Evolutionary conservation across 169 alveolate genomes (phyloP).

Genomic region (Plasmodium gaboni): DNA sequence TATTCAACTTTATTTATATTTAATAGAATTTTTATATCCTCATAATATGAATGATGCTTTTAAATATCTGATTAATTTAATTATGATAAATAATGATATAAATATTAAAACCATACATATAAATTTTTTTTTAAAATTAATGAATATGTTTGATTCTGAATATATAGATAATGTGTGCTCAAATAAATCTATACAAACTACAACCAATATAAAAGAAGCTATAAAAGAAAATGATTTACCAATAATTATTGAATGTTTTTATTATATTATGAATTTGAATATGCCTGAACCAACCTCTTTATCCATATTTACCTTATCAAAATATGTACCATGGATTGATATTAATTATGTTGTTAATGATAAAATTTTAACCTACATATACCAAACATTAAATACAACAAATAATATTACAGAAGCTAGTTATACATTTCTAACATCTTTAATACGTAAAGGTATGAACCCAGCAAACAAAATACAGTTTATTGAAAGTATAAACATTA

Average conservation of each 20-base stretch:
- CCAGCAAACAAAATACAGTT: slow-evolving; percentile 69
- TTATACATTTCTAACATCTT: slow-evolving; percentile 29
- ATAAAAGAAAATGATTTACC: slow-evolving; percentile 67
- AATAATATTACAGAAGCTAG: slow-evolving; percentile 41
- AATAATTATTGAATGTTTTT: slow-evolving; percentile 59
- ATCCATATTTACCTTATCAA: slow-evolving; percentile 48
- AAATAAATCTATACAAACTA: slow-evolving; percentile 35
- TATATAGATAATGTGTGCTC: slow-evolving; percentile 59
- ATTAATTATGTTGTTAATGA: slow-evolving; percentile 68
- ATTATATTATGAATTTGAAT: slow-evolving; percentile 56
- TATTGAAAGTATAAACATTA: slow-evolving; percentile 55
- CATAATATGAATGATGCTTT: slow-evolving; percentile 52
- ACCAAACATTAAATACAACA: slow-evolving; percentile 24
- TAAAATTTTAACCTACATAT: slow-evolving; percentile 32
- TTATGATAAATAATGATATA: slow-evolving; percentile 37
- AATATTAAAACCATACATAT: slow-evolving; percentile 40
- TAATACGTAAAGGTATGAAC: slow-evolving; percentile 64
- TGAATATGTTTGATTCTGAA: slow-evolving; percentile 67
- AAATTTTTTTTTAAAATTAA: slow-evolving; percentile 46
- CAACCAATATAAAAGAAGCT: slow-evolving; percentile 49
- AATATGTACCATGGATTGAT: slow-evolving; percentile 72
- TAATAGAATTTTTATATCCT: slow-evolving; percentile 61
- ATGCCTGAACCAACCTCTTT: slow-evolving; percentile 22
- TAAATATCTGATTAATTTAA: slow-evolving; percentile 43
- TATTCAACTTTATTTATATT: slow-evolving; percentile 31